A percentile compares a stretch with the other conserved stretches of the same genome.
phyloP scores from a whole-genome alignment of 176 grass and related monocot species.

The Thalia dealbata region DNA sequence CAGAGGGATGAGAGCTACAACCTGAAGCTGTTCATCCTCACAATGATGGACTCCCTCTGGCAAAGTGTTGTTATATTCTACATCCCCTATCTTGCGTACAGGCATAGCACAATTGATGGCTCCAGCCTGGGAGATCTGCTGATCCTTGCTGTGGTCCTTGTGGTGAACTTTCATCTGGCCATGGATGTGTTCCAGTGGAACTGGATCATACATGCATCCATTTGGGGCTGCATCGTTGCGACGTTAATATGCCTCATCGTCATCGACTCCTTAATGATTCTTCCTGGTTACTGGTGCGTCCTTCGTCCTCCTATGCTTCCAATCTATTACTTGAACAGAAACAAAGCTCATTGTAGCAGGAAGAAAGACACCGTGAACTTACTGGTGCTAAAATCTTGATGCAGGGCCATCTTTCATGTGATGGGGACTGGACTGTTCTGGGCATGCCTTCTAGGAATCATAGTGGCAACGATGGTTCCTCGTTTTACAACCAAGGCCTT shows the following conservation, averaged over 20 bases:
- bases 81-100: conserved; percentile 12
- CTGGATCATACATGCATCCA: background rate
- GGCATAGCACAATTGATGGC: background rate
- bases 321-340: background rate
- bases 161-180: conserved; percentile 8
- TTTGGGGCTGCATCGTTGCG: conserved; percentile 1
- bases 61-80: conserved; percentile 3
- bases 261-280: background rate
- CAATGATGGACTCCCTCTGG: conserved; percentile 2
- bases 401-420: conserved; percentile 10
- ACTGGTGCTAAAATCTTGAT: background rate
- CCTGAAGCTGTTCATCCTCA: conserved; percentile 2
- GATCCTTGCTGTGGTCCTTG: conserved; percentile 7
- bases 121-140: background rate
- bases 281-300: conserved; percentile 8
- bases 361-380: background rate
- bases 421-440: conserved; percentile 7
- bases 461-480: conserved; percentile 1
- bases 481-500: background rate
- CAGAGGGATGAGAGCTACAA: background rate
- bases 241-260: conserved; percentile 5
- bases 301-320: background rate
- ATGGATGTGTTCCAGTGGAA: conserved; percentile 14
- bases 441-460: conserved; percentile 5
- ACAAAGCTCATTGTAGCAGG: background rate